Percentiles rank a stretch among this genome's conserved stretches.
Conservation (phyloP, 768 basidiomycete genomes). For the Coprinopsis cinerea region DNA sequence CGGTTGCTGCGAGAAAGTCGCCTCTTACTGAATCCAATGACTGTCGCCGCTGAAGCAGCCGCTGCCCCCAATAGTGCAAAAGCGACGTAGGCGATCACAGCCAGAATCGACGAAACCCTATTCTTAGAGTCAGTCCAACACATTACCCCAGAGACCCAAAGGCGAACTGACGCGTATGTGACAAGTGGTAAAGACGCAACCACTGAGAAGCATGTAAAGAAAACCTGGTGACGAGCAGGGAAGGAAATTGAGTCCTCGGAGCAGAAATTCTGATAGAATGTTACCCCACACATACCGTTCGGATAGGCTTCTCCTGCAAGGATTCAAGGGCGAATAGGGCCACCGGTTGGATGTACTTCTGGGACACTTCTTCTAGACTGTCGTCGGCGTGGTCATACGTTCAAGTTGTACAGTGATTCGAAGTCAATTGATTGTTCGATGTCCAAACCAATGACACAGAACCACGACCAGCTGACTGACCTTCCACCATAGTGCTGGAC, state of each 20-base stretch:
- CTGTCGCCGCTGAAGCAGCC: background rate
- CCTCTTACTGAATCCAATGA: background rate
- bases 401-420: too few species aligned
- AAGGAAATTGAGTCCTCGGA: background rate
- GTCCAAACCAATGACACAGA: background rate
- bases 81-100: background rate
- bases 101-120: background rate
- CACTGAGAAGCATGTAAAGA: background rate
- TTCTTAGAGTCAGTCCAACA: background rate
- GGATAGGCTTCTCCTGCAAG: too few species aligned
- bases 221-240: background rate
- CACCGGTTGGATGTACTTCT: too few species aligned
- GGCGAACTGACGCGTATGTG: slow-evolving; percentile 5
- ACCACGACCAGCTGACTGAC: background rate
- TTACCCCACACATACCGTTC: too few species aligned
- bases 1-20: background rate
- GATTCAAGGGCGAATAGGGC: too few species aligned
- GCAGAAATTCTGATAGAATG: too few species aligned
- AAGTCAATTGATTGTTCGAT: too few species aligned
- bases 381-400: too few species aligned
- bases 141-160: too few species aligned
- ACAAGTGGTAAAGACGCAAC: background rate
- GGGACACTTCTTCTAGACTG: too few species aligned
- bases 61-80: background rate
- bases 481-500: background rate